phyloP scores from a whole-genome alignment of 306 rosid genomes.

The Arachis stenosperma region DNA sequence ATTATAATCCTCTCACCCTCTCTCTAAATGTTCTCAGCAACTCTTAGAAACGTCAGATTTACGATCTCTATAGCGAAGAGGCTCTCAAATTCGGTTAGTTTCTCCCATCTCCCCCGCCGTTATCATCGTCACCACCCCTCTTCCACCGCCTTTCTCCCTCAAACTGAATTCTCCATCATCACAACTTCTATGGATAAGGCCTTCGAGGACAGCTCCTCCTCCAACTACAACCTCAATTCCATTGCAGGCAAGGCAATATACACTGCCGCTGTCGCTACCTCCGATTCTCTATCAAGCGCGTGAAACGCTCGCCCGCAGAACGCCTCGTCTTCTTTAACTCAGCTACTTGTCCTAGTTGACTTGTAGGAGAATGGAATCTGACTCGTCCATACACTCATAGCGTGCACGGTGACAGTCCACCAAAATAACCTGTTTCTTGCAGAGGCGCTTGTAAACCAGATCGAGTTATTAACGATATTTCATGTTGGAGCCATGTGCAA shows the following conservation, averaged over 20 bases:
- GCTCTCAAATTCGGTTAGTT: too few species aligned
- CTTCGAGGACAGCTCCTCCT: slow-evolving; percentile 56
- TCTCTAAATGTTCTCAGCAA: too few species aligned
- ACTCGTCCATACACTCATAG: slow-evolving; percentile 77
- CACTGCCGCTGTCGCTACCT: not conserved
- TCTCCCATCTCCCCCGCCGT: too few species aligned
- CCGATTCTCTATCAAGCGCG: not conserved
- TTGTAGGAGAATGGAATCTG: slow-evolving; percentile 87
- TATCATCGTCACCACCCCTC: not conserved
- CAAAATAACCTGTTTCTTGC: slow-evolving; percentile 60
- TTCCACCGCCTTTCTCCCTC: not conserved
- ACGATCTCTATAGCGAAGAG: too few species aligned
- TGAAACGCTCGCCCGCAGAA: slow-evolving; percentile 43
- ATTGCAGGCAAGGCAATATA: slow-evolving; percentile 73
- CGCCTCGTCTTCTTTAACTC: slow-evolving; percentile 38
- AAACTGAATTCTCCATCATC: slow-evolving; percentile 55
- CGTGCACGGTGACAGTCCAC: slow-evolving; percentile 86
- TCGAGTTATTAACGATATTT: slow-evolving; percentile 64
- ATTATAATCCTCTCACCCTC: too few species aligned
- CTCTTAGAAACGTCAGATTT: too few species aligned
- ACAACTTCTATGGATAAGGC: slow-evolving; percentile 23
- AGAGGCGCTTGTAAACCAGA: slow-evolving; percentile 78
- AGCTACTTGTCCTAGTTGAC: slow-evolving; percentile 61
- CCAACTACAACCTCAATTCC: slow-evolving; percentile 73
- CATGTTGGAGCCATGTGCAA: slow-evolving; percentile 93